These are phyloP conservation scores for Aspergillus phoenicis DNA, from an alignment of 2,329 filamentous ascomycete species.

Conservation along the genomic window DNA sequence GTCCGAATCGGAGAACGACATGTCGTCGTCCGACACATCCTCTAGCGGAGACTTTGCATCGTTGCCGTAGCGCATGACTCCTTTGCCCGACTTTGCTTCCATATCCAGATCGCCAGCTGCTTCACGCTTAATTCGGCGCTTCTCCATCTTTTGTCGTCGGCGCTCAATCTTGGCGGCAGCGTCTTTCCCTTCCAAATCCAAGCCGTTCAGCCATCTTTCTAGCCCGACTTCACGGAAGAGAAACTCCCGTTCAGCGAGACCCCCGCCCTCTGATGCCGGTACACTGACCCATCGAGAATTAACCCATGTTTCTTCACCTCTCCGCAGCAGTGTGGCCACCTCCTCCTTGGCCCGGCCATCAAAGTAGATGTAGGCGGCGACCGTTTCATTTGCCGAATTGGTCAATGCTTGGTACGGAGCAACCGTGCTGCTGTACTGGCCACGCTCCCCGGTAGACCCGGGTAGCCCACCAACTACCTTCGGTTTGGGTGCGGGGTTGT, in stretches of 20 bases:
- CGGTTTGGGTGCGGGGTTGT: slow-evolving; percentile 77
- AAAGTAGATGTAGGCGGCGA: slow-evolving; percentile 98
- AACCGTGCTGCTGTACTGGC: slow-evolving; percentile 61
- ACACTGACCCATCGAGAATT: slow-evolving; percentile 98
- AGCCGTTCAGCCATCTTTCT: slow-evolving; percentile 92
- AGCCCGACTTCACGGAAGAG: slow-evolving; percentile 95
- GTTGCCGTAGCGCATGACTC: slow-evolving; percentile 77
- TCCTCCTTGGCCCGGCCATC: slow-evolving; percentile 94
- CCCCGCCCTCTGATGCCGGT: slow-evolving; percentile 85
- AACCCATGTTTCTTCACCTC: slow-evolving; percentile 98
- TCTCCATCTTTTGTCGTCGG: slow-evolving; percentile 71
- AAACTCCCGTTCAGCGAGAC: slow-evolving; percentile 93
- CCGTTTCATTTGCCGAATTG: slow-evolving; percentile 90
- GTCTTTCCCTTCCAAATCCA: slow-evolving; percentile 92
- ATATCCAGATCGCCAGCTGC: slow-evolving; percentile 53
- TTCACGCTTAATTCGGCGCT: slow-evolving; percentile 77
- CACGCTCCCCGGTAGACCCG: slow-evolving; percentile 54
- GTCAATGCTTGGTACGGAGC: slow-evolving; percentile 91
- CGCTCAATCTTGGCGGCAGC: slow-evolving; percentile 76
- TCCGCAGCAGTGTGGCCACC: slow-evolving; percentile 86
- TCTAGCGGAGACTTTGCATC: slow-evolving; percentile 76
- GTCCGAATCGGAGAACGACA: slow-evolving; percentile 69
- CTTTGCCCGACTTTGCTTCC: slow-evolving; percentile 40
- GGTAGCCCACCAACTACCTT: slow-evolving; percentile 76
- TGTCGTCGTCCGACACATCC: slow-evolving; percentile 69